These are phyloP conservation scores for Balakata baccata DNA, from an alignment of 345 rosid species.

Conservation along the genomic window DNA sequence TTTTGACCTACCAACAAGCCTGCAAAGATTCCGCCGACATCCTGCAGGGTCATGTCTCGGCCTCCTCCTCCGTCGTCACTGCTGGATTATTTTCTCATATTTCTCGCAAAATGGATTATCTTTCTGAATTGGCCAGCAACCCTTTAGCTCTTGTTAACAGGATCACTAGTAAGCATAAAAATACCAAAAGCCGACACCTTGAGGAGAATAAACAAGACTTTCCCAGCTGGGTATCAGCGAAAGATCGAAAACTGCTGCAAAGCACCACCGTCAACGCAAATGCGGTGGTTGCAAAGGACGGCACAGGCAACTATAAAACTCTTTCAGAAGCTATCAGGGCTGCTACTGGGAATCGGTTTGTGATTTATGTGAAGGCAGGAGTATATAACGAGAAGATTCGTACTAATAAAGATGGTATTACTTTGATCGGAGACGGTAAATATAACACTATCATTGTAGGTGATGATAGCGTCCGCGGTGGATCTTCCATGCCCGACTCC, in stretches of 20 bases:
- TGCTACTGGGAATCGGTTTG: conserved; percentile 58
- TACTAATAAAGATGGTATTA: conserved; percentile 52
- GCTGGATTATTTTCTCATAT: conserved; percentile 26
- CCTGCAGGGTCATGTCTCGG: not conserved
- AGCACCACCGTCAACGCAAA: conserved; percentile 33
- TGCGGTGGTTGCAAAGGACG: conserved; percentile 73
- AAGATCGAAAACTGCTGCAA: conserved; percentile 49
- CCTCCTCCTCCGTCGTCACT: conserved; percentile 8
- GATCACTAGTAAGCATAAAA: conserved; percentile 11
- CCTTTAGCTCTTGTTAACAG: conserved; percentile 53
- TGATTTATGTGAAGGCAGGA: conserved; percentile 78
- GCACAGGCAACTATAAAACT: conserved; percentile 63
- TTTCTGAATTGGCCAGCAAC: conserved; percentile 54
- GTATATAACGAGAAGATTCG: conserved; percentile 65
- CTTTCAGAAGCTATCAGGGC: conserved; percentile 62
- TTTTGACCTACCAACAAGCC: conserved; percentile 61
- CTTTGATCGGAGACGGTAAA: conserved; percentile 84
- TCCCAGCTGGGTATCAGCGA: conserved; percentile 53
- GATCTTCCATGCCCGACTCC: conserved; percentile 54
- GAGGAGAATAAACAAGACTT: conserved; percentile 14
- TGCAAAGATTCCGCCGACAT: conserved; percentile 57
- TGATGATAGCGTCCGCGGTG: conserved; percentile 50
- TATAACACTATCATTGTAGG: conserved; percentile 53
- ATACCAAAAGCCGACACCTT: conserved; percentile 15
- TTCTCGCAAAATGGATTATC: conserved; percentile 55